A percentile compares a stretch with the other conserved stretches of the same genome.
Evolutionary conservation across 208 protist genomes (phyloP).

Genomic region (Leishmania aethiopica): DNA sequence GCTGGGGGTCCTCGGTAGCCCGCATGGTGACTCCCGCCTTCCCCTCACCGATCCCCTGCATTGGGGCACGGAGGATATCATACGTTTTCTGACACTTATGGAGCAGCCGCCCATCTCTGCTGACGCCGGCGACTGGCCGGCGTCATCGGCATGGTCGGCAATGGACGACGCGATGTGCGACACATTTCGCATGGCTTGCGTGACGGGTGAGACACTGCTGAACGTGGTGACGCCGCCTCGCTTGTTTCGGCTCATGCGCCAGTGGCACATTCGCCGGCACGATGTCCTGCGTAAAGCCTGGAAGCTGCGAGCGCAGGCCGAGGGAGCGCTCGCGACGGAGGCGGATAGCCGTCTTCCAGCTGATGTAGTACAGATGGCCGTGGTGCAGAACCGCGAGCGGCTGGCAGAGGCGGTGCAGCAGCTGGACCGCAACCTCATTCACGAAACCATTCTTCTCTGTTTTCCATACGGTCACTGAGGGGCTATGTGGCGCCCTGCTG

Average conservation of each 20-base stretch:
- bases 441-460: slow-evolving; percentile 84
- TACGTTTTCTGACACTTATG: slow-evolving; percentile 54
- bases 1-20: slow-evolving; percentile 38
- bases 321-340: neutral
- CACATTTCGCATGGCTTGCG: slow-evolving; percentile 63
- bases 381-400: slow-evolving; percentile 20
- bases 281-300: slow-evolving; percentile 40
- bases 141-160: slow-evolving; percentile 2
- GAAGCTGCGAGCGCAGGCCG: slow-evolving; percentile 19
- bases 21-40: slow-evolving; percentile 49
- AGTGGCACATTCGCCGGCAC: slow-evolving; percentile 75
- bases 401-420: slow-evolving; percentile 48
- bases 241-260: slow-evolving; percentile 79
- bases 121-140: neutral
- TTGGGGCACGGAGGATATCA: slow-evolving; percentile 69
- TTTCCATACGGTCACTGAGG: slow-evolving; percentile 61
- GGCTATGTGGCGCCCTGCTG: neutral
- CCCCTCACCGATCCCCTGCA: slow-evolving; percentile 63
- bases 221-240: slow-evolving; percentile 62
- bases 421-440: slow-evolving; percentile 56
- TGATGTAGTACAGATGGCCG: slow-evolving; percentile 11
- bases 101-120: slow-evolving; percentile 19
- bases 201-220: slow-evolving; percentile 68
- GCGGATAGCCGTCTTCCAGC: neutral
- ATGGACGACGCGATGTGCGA: slow-evolving; percentile 78